Evolutionary conservation across 2,329 filamentous ascomycete species (phyloP).

Genomic region (Colletotrichum phormii): DNA sequence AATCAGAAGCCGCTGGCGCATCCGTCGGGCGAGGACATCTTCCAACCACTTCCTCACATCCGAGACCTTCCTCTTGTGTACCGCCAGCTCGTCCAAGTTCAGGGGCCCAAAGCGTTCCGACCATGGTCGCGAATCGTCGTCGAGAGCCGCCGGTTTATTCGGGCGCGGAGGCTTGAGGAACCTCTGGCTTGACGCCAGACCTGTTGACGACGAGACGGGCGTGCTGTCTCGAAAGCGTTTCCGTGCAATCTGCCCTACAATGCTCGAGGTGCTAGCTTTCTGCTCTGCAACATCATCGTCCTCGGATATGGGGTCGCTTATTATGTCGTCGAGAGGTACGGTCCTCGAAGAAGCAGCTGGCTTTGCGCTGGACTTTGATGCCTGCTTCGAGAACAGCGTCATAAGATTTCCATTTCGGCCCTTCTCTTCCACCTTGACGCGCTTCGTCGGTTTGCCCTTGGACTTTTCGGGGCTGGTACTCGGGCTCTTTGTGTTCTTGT

Average conservation of each 20-base stretch:
- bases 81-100: conserved; percentile 85
- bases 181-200: conserved; percentile 57
- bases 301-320: conserved; percentile 69
- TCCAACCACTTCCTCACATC: conserved; percentile 89
- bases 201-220: neutral
- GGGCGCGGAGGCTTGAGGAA: conserved; percentile 60
- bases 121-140: conserved; percentile 81
- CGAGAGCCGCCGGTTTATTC: conserved; percentile 44
- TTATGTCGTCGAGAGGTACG: conserved; percentile 59
- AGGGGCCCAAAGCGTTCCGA: conserved; percentile 84
- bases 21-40: conserved; percentile 73
- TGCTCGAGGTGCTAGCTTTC: conserved; percentile 62
- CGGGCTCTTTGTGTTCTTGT: conserved; percentile 48
- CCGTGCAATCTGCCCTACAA: conserved; percentile 66
- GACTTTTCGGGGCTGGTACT: conserved; percentile 61
- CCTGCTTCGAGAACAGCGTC: conserved; percentile 72
- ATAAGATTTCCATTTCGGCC: conserved; percentile 67
- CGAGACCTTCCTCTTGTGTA: conserved; percentile 92
- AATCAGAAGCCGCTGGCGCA: conserved; percentile 80
- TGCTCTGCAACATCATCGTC: conserved; percentile 67
- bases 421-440: conserved; percentile 57
- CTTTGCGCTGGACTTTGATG: conserved; percentile 54
- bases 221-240: conserved; percentile 60
- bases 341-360: conserved; percentile 42
- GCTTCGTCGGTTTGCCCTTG: conserved; percentile 51